phyloP scores from a whole-genome alignment of 2,329 filamentous ascomycete genomes.

The Alternaria conjuncta region DNA sequence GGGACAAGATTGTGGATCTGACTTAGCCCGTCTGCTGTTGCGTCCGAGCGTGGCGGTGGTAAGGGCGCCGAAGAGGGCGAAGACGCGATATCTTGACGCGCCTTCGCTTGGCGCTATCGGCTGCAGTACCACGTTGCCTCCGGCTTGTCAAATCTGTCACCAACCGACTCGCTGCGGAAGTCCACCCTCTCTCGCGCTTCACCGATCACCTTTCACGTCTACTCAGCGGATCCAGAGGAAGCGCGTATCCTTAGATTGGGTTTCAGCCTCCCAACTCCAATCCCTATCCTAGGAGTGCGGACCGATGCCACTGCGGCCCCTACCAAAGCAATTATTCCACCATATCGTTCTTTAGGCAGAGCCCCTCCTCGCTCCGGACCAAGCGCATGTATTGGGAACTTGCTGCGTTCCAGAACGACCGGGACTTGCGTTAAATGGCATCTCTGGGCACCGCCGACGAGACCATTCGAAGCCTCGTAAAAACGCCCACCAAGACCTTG shows the following conservation, averaged over 20 bases:
- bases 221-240: constrained; percentile 3
- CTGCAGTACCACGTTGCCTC: constrained; percentile 31
- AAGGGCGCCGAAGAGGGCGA: constrained; percentile 1
- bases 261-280: constrained; percentile 24
- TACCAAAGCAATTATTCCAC: constrained; percentile 15
- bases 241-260: constrained; percentile 6
- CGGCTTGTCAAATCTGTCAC: constrained; percentile 22
- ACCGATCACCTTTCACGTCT: constrained; percentile 1
- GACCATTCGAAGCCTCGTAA: constrained; percentile 31
- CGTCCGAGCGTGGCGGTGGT: constrained; percentile 37
- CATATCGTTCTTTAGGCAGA: constrained; percentile 20
- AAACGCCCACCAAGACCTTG: constrained; percentile 49
- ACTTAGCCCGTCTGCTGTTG: constrained; percentile 33
- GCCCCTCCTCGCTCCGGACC: constrained; percentile 33
- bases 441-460: constrained; percentile 33
- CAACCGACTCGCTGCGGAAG: neutral
- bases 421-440: constrained; percentile 29
- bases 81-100: constrained; percentile 9
- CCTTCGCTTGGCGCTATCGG: constrained; percentile 20
- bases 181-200: neutral
- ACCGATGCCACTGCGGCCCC: constrained; percentile 23
- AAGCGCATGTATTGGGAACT: constrained; percentile 43
- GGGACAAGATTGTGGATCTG: constrained; percentile 36
- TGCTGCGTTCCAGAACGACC: constrained; percentile 42
- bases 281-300: constrained; percentile 2